Percentiles rank a stretch among this genome's conserved stretches.
Conservation (phyloP, 139 green algal genomes). For the Chlamydomonas eustigma region DNA sequence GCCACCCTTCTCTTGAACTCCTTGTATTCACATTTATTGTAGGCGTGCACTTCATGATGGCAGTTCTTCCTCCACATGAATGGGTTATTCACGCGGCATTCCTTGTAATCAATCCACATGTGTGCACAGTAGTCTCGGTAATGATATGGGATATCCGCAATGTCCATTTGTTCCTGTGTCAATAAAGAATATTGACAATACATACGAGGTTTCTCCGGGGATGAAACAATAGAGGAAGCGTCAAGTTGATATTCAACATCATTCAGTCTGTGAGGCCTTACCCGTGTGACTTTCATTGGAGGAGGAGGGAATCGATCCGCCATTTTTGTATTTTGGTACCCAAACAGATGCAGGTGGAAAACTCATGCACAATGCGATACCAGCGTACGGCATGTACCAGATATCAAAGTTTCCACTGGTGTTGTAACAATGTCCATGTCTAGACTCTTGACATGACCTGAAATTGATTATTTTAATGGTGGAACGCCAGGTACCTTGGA, state of each 20-base stretch:
- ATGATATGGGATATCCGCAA: constrained; percentile 65
- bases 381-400: too few species aligned
- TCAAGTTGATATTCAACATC: neutral
- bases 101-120: constrained; percentile 86
- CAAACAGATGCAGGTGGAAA: too few species aligned
- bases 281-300: constrained; percentile 37
- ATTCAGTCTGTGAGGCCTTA: neutral
- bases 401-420: too few species aligned
- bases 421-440: too few species aligned
- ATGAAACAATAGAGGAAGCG: neutral
- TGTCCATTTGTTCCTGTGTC: constrained; percentile 77
- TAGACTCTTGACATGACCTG: too few species aligned
- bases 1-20: constrained; percentile 50
- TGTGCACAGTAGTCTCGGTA: constrained; percentile 89
- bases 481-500: neutral
- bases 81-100: constrained; percentile 60
- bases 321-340: too few species aligned
- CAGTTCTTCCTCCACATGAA: constrained; percentile 38
- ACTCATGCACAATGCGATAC: too few species aligned
- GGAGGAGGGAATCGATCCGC: constrained; percentile 35
- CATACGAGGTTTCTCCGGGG: neutral
- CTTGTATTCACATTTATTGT: constrained; percentile 56
- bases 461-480: neutral
- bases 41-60: constrained; percentile 38
- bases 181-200: neutral